These are phyloP conservation scores for Astrephomene gubernaculifera DNA, from an alignment of 139 green algal genomes.

Conservation along the genomic window DNA sequence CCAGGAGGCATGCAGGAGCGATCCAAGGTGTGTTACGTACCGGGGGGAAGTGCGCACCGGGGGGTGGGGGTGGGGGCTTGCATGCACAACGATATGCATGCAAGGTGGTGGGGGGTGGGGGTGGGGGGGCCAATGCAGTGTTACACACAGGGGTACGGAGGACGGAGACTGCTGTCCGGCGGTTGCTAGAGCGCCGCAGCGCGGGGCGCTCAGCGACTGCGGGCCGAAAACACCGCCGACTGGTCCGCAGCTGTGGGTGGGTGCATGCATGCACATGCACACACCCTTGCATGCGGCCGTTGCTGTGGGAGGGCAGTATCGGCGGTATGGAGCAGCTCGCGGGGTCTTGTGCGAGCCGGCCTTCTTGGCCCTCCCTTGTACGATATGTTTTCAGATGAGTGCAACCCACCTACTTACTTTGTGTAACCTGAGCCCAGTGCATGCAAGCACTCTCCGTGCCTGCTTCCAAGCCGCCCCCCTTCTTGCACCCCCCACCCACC, in stretches of 20 bases:
- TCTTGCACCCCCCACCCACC: constrained; percentile 52
- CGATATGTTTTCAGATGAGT: constrained; percentile 3
- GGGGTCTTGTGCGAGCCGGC: constrained; percentile 29
- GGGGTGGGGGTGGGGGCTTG: not conserved
- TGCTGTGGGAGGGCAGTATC: constrained; percentile 69
- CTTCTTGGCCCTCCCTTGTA: constrained; percentile 42
- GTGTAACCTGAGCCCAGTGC: no score
- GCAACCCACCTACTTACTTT: no score
- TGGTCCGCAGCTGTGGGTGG: no score
- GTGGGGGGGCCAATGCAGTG: not conserved
- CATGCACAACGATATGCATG: no score
- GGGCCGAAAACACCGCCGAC: constrained; percentile 51
- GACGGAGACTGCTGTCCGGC: constrained; percentile 22
- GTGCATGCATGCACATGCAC: no score
- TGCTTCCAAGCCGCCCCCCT: no score
- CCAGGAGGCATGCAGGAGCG: not conserved
- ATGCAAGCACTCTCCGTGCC: no score
- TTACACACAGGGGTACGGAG: no score
- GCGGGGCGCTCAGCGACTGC: not conserved
- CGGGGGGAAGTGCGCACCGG: not conserved
- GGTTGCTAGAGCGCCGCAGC: constrained; percentile 31
- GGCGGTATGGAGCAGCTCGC: constrained; percentile 29
- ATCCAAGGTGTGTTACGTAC: not conserved
- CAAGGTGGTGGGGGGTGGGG: not conserved
- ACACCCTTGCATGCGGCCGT: no score